Base-by-base conservation (phyloP, 371 early-diverging fungal genomes). In the Mucor racemosus region DNA sequence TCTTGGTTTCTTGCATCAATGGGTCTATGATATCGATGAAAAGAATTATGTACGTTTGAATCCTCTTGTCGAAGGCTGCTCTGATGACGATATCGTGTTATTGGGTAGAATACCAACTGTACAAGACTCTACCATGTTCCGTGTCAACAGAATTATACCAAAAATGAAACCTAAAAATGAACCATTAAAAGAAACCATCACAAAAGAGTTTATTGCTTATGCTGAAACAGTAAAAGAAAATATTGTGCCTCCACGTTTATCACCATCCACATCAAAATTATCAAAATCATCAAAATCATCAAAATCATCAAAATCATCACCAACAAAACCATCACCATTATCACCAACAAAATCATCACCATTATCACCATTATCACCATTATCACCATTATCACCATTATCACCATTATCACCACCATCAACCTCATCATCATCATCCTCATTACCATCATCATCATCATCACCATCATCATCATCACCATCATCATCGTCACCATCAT, bases 1-100 rank as follows among this genome's bases (percentile, higher is more conserved):
- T 33, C 67, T 84, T 17, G 93, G 93, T 0, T 96, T 96, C 73
- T 69, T 86, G 36, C 88, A 93, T 69, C 95, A 95, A 66, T 84
- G 90, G 0, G 97, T 96, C 4, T 96, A 86, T 66, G 93, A 94
- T 64, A 86, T 88, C 0, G 46, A 60, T 6, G 38, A 72, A 6
- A 72, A 74, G 9, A 17, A 69, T 1, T 72, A 91, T 55, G 84
- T 84, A 0, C 84, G 79, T n/a, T 71, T 93, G n/a, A 87, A 78
- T 13, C 76, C 87, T 10, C 54, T 88, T 3, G 86, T 91, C 7
- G 67, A 71, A 10, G 73, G 60, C 6, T 13, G 63, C 6, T 57
- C 62, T 17, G 48, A 60, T 9, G 35, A 39, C 8, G 60, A 75
- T 34, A 48, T 74, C 21, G 13, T 11, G 34, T 48, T 60, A 9